Evolutionary conservation across 306 rosid genomes (phyloP), one percentile per base, ranked within the genome.

Genomic region (Ceratonia siliqua): DNA sequence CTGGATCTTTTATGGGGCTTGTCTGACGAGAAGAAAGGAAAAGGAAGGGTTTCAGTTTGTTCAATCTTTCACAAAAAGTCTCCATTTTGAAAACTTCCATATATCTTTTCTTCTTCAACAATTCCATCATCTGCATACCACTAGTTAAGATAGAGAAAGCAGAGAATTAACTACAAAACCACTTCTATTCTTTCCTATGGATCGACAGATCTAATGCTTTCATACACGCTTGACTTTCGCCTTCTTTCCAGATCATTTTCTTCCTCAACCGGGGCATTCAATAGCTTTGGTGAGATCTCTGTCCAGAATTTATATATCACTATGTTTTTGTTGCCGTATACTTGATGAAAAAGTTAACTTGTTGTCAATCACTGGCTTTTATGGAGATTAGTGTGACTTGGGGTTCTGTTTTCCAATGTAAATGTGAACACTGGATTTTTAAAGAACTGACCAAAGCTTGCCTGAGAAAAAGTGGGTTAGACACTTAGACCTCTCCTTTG

Each of bases 1-100:
- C 82, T 84, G 78, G 85, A 72, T 83, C 85, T 80, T 85, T 84
- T 87, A 84, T 87, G 88, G 85, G 82, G 82, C 80, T 84, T 81
- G 86, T 84, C 84, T 70, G 79, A 86, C 55, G 22, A 62, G 82
- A 50, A 13, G 43, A 35, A 2, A 7, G 53, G 27, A 30, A 68
- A 50, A 30, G 11, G 39, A 27, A 56, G 14, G 17, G 61, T 74
- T 61, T 74, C 75, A 48, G 73, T 82, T 80, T 75, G 62, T 39
- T 68, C 59, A 77, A 41, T 73, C 70, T 9, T 41, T 24, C 53
- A 24, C 78, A 73, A 13, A 35, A 30, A 30, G 58, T 68, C 73
- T 43, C 33, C 53, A 74, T 54, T 59, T 74, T 62, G 8, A 24
- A 32, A 42, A 39, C 50, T 18, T 33, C 72, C 75, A 67, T 38